Evolutionary conservation across 352 stramenopile species (phyloP), one percentile per base, ranked within the genome.

Genomic region (Phytophthora sp.): DNA sequence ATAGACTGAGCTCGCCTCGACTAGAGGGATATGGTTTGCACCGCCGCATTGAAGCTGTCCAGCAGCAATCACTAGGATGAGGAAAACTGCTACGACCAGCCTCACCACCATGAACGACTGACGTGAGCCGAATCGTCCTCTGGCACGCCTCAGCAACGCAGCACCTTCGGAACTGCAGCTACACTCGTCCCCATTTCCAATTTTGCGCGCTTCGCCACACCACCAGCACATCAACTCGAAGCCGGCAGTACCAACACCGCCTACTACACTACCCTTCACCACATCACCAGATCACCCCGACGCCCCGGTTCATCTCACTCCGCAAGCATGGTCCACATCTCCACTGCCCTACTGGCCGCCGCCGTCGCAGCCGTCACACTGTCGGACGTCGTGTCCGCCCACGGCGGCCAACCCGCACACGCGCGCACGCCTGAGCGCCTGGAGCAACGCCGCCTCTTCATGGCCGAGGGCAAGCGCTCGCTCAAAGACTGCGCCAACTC

Each of bases 401-500:
- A 63, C 26, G 41, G 50, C 2, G 42, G 31, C 7, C 42, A 62
- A 5, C 30, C 39, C 8, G 28, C 21, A 9, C 51, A 62, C 17
- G 35, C 51, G 5, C 52, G 24, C 0, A 44, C 62, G 3, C 46
- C 46, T 8, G 48, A 59, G 13, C 32, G 37, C 0, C 45, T 66
- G 4, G 54, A 53, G 23, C 54, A 70, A 18, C 62, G 54, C 17
- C 43, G 39, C 9, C 62, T 71, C 41, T 71, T 71, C 54, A 62
- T 69, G 52, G 38, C 53, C 18, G 45, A 66, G 28, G 24, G 54
- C 55, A 66, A 66, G 31, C 63, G 63, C n/a, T 56, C 44, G 23
- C 63, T 72, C 30, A 58, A 57, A 31, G 54, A 58, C 55, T 72
- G 62, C 23, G 54, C 55, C 53, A 55, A 55, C 53, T 69, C 46